Evolutionary conservation across 2,329 filamentous ascomycete species (phyloP).

Genomic region (Aspergillus amoenus): DNA sequence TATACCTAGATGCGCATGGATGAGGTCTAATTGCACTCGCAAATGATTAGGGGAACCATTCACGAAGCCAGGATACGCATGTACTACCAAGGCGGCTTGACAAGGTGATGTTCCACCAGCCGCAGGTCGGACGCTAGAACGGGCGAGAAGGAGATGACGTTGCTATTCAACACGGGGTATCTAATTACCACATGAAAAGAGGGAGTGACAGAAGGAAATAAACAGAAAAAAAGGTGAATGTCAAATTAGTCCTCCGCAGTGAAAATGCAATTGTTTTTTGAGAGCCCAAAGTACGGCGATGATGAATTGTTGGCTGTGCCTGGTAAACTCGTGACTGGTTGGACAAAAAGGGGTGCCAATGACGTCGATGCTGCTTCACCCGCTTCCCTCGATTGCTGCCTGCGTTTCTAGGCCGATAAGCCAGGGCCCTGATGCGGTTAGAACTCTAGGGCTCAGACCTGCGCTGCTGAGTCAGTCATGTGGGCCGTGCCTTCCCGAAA

Average conservation of each 20-base stretch:
- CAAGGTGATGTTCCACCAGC: slow-evolving; percentile 2
- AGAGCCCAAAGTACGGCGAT: neutral
- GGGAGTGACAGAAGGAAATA: neutral
- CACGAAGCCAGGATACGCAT: slow-evolving; percentile 21
- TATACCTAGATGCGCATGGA: slow-evolving; percentile 17
- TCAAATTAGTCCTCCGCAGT: slow-evolving; percentile 4
- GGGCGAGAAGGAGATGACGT: neutral
- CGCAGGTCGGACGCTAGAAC: slow-evolving; percentile 5
- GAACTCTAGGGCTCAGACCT: slow-evolving; percentile 27
- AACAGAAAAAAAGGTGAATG: slow-evolving; percentile 10
- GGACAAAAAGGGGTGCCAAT: slow-evolving; percentile 7
- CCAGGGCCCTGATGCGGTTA: neutral
- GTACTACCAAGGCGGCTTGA: slow-evolving; percentile 27
- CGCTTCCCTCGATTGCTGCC: neutral
- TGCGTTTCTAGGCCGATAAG: neutral
- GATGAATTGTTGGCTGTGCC: slow-evolving; percentile 2
- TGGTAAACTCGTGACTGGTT: neutral
- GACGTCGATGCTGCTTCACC: slow-evolving; percentile 8
- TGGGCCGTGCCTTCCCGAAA: too few species aligned
- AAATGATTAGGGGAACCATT: slow-evolving; percentile 26
- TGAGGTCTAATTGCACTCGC: slow-evolving; percentile 24
- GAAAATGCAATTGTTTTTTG: slow-evolving; percentile 9
- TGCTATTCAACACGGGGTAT: neutral
- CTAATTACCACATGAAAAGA: neutral
- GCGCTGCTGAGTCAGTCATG: neutral